Evolutionary conservation across 805 yeast genomes (phyloP), one percentile per base, ranked within the genome.

Genomic region (Yamadazyma sp.): DNA sequence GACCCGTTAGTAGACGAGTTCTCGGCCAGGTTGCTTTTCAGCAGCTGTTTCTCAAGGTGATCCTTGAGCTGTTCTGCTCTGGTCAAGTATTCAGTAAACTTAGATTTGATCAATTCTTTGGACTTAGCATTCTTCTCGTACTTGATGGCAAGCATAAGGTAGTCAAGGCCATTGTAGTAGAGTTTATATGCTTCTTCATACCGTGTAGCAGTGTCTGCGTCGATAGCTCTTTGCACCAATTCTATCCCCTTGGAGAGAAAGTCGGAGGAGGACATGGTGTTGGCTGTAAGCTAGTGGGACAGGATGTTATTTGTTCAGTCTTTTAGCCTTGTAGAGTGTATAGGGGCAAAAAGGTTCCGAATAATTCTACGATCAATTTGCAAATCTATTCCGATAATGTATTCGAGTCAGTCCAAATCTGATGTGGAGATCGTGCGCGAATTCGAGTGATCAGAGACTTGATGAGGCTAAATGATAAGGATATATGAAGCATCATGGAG

Each of bases 161-260:
- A 93, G 60, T 93, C 98, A 39, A 93, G 70, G 1, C 97, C 97
- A 52, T 85, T 85, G 67, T 86, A 90, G 63, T 93, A 93, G 31
- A 87, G 75, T 43, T 88, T 85, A 61, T 91, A 91, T 0, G 99
- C 98, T 49, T 93, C 98, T 37, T 87, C 96, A 52, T 90, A 91
- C 47, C 82, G 75, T 36, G 91, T 82, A 16, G 89, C 89, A 12
- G 87, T 80, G 58, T 93, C 99, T 5, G 95, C 88, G 57, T 89
- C 96, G 38, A 93, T 89, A 16, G 99, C 99, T 60, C 83, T 84
- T 57, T 89, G 95, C 13, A 93, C 95, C 24, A 89, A 73, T 46
- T 89, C 96, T 16, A 93, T 89, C n/a, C 97, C 99, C 58, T 93
- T 93, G 42, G 84, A 81, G 28, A 93, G 73, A 59, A 91, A 91